Conservation (phyloP, 495 filamentous ascomycete species). For the Amniculicola lignicola region DNA sequence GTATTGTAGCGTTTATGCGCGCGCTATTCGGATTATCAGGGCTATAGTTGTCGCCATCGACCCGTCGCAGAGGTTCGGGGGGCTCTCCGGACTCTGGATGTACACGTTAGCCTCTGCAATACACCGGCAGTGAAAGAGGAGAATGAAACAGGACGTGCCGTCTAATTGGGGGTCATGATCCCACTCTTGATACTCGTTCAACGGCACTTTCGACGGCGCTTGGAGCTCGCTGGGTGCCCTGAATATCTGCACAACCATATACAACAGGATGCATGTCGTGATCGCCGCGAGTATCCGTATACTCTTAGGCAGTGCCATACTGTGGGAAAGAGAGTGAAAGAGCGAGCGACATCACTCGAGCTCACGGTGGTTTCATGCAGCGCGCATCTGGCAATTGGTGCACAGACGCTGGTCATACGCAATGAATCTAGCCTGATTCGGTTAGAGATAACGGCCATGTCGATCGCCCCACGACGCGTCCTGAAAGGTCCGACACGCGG, state of each 20-base stretch:
- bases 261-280: conserved; percentile 66
- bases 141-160: conserved; percentile 54
- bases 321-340: background rate
- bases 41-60: conserved; percentile 64
- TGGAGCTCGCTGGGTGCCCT: conserved; percentile 44
- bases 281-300: conserved; percentile 73
- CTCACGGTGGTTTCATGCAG: background rate
- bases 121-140: background rate
- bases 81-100: conserved; percentile 76
- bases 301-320: conserved; percentile 78
- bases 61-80: conserved; percentile 65
- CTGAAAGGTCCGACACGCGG: too few relatives aligned
- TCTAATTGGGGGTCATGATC: conserved; percentile 74
- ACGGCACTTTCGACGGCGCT: conserved; percentile 38
- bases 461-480: too few relatives aligned
- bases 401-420: background rate
- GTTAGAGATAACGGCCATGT: too few relatives aligned
- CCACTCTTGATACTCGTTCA: conserved; percentile 46
- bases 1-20: conserved; percentile 87
- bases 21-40: conserved; percentile 68
- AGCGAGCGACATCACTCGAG: background rate
- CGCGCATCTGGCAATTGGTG: background rate
- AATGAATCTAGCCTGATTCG: too few relatives aligned
- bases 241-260: conserved; percentile 70
- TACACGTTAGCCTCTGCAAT: conserved; percentile 3